Evolutionary conservation across 2,329 filamentous ascomycete genomes (phyloP), one percentile per base, ranked within the genome.

Genomic region (Penicillium sp.): DNA sequence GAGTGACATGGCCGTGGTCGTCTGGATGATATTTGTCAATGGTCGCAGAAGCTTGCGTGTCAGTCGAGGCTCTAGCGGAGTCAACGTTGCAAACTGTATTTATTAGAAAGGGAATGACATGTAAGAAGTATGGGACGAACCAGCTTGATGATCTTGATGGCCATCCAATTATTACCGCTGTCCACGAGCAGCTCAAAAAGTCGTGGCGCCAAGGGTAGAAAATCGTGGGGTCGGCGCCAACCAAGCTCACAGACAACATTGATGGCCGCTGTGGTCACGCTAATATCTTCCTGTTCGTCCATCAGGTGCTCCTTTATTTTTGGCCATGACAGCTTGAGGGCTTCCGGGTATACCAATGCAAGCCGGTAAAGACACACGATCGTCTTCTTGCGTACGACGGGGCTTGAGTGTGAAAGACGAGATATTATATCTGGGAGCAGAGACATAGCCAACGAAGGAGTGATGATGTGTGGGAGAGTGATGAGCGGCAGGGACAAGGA

Each of bases 141-240:
- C 58, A 99, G 81, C 75, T 99, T 99, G 71, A 99, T 97, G 57
- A 99, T 84, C 71, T 99, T 99, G 70, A 99, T 99, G 53, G 92
- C 92, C 93, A 99, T 97, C 94, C 94, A 99, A 73, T 99, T 99
- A 73, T 99, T 97, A 34, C 88, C 88, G 51, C 91, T 87, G 55
- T 95, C 88, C 12, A 96, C 92, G 24, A 99, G 78, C 16, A 99
- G 80, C 68, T 96, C 92, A 65, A 97, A 99, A 24, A 99, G 75
- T 53, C 94, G 82, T 8, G 94, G 94, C 0, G 94, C 94, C 28
- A 99, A 79, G 13, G 94, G 90, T 28, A 99, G 78, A 64, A 97
- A 97, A 72, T 99, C 94, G 61, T 93, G 87, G 4, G 94, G 94
- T 61, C 94, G 82, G 62, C 94, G 84, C 90, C 93, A 96, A 6